These are phyloP conservation scores for Pestalotiopsis sp. DNA, from an alignment of 2,329 filamentous ascomycete genomes.

Conservation along the genomic window DNA sequence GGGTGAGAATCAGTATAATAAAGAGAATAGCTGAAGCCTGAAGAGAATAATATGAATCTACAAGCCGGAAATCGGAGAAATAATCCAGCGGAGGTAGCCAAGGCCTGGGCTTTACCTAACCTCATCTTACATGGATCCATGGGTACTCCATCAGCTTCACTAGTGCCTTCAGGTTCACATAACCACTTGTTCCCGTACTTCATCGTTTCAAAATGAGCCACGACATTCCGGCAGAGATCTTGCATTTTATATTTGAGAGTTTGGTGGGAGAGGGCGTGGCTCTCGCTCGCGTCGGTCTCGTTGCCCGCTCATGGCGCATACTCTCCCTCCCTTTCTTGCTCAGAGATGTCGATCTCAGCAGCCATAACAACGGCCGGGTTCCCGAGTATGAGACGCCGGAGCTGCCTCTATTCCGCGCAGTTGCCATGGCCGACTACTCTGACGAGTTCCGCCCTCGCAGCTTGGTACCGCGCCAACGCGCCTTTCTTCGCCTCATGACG, in stretches of 20 bases:
- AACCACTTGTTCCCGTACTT: too few relatives aligned
- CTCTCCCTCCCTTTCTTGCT: not conserved
- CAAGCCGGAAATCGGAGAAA: too few relatives aligned
- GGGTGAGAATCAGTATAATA: too few relatives aligned
- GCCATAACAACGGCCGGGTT: not conserved
- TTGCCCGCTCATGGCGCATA: not conserved
- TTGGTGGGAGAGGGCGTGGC: not conserved
- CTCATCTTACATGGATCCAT: too few relatives aligned
- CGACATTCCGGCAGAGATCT: not conserved
- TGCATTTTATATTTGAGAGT: not conserved
- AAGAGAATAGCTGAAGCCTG: too few relatives aligned
- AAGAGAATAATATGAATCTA: too few relatives aligned
- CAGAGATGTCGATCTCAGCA: not conserved
- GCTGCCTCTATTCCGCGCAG: not conserved
- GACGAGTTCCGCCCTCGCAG: not conserved
- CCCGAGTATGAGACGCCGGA: not conserved
- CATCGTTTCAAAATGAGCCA: too few relatives aligned
- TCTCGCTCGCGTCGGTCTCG: not conserved
- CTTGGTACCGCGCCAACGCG: not conserved
- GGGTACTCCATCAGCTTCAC: too few relatives aligned
- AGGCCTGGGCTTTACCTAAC: too few relatives aligned
- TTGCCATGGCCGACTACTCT: not conserved
- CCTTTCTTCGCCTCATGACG: not conserved
- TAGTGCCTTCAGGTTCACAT: too few relatives aligned
- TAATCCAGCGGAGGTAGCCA: too few relatives aligned